Conservation (phyloP, 2,329 filamentous ascomycete genomes). For the Aspergillus pseudoglaucus region DNA sequence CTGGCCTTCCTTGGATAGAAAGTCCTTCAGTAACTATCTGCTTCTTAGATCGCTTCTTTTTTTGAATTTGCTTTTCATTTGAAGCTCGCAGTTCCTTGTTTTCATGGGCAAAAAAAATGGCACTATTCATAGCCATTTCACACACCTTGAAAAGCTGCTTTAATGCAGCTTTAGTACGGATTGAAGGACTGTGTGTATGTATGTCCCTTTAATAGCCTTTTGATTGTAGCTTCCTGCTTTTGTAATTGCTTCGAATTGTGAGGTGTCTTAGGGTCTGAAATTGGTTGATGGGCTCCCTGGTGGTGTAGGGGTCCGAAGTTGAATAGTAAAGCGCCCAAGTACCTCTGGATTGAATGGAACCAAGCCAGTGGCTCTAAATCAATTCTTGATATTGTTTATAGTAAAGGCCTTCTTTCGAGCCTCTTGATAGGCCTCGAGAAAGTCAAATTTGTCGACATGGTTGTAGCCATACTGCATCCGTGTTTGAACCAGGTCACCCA, state of each 20-base stretch:
- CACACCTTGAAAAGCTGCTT: background rate
- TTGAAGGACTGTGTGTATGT: background rate
- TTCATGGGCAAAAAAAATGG: background rate
- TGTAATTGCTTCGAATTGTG: slow-evolving; percentile 7
- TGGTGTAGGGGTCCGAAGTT: too few species aligned
- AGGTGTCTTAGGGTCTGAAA: too few species aligned
- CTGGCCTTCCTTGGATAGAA: background rate
- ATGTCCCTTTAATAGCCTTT: slow-evolving; percentile 1
- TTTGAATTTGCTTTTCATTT: background rate
- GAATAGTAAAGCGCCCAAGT: too few species aligned
- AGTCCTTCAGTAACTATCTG: background rate
- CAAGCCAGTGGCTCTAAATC: too few species aligned
- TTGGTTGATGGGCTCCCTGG: too few species aligned
- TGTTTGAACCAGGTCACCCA: slow-evolving; percentile 15
- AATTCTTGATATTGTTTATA: slow-evolving; percentile 1
- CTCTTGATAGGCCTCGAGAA: slow-evolving; percentile 3
- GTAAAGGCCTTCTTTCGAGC: slow-evolving; percentile 1
- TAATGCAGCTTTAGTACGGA: background rate
- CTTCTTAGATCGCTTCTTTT: background rate
- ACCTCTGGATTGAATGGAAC: too few species aligned
- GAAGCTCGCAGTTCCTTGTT: background rate
- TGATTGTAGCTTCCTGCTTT: slow-evolving; percentile 5
- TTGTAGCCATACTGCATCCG: slow-evolving; percentile 20
- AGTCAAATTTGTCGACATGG: slow-evolving; percentile 15
- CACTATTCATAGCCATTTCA: background rate